Evolutionary conservation across 2,329 filamentous ascomycete genomes (phyloP).

Genomic region (Cladophialophora chaetospira): DNA sequence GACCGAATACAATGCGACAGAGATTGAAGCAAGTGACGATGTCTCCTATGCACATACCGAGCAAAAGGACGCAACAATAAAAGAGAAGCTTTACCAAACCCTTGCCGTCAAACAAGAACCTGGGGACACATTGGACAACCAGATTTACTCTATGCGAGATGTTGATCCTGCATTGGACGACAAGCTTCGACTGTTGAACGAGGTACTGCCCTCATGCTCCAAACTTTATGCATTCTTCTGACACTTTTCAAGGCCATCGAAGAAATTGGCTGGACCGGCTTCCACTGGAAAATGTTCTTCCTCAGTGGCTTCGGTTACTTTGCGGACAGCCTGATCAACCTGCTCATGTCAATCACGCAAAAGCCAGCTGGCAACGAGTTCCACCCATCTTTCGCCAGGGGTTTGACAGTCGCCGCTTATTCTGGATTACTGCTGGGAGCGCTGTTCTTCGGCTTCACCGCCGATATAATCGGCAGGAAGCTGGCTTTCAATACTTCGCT

Average conservation of each 20-base stretch:
- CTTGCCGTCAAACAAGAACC: too few relatives aligned
- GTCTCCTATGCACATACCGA: too few relatives aligned
- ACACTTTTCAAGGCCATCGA: conserved; percentile 44
- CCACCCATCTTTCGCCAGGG: not conserved
- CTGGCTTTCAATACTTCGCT: conserved; percentile 70
- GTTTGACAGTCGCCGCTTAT: not conserved
- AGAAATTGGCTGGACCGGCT: conserved; percentile 62
- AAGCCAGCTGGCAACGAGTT: not conserved
- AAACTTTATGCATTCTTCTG: not conserved
- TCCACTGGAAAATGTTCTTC: conserved; percentile 62
- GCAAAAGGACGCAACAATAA: too few relatives aligned
- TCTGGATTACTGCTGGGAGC: not conserved
- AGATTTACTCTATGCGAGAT: not conserved
- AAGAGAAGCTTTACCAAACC: too few relatives aligned
- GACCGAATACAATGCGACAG: too few relatives aligned
- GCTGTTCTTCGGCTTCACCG: conserved; percentile 34
- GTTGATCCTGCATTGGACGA: conserved; percentile 24
- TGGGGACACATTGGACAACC: too few relatives aligned
- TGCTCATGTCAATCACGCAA: not conserved
- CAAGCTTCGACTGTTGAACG: conserved; percentile 42
- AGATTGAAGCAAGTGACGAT: too few relatives aligned
- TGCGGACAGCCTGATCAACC: conserved; percentile 36
- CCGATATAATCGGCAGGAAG: conserved; percentile 68
- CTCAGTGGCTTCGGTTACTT: conserved; percentile 62
- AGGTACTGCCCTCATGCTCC: conserved; percentile 21